Conservation (phyloP, 139 green algal species). For the Dunaliella primolecta region DNA sequence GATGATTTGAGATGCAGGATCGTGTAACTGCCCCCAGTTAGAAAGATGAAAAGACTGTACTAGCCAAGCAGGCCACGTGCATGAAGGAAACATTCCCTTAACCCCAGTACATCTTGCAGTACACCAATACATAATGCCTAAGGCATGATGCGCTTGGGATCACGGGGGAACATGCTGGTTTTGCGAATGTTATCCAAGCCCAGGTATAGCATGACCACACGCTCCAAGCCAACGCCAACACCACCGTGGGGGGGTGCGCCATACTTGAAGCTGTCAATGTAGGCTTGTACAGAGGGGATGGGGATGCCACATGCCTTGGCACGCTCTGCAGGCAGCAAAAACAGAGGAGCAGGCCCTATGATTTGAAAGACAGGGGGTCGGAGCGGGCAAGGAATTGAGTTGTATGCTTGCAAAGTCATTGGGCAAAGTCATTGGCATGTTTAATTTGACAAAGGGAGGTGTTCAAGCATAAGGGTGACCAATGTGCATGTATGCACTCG, state of each 20-base stretch:
- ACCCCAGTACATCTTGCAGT: neutral
- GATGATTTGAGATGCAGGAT: neutral
- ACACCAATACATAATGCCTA: conserved; percentile 32
- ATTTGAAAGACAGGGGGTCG: too few species aligned
- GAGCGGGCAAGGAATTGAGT: too few species aligned
- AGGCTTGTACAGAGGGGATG: conserved; percentile 80
- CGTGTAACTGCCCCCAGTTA: neutral
- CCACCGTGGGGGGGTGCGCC: conserved; percentile 91
- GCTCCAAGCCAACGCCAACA: conserved; percentile 92
- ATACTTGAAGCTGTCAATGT: conserved; percentile 95
- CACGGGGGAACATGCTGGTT: conserved; percentile 94
- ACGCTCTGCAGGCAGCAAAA: conserved; percentile 46
- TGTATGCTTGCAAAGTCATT: too few species aligned
- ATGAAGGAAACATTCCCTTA: neutral
- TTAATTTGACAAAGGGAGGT: too few species aligned
- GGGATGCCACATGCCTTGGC: conserved; percentile 69
- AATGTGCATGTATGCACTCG: too few species aligned
- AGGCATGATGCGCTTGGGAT: conserved; percentile 90
- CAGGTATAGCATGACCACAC: conserved; percentile 98
- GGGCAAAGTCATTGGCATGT: too few species aligned
- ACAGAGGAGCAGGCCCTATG: neutral
- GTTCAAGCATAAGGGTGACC: too few species aligned
- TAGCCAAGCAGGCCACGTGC: neutral
- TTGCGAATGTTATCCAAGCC: conserved; percentile 97
- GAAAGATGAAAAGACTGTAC: neutral